phyloP scores from a whole-genome alignment of 495 filamentous ascomycete species.

The Lophiostoma macrostomum region DNA sequence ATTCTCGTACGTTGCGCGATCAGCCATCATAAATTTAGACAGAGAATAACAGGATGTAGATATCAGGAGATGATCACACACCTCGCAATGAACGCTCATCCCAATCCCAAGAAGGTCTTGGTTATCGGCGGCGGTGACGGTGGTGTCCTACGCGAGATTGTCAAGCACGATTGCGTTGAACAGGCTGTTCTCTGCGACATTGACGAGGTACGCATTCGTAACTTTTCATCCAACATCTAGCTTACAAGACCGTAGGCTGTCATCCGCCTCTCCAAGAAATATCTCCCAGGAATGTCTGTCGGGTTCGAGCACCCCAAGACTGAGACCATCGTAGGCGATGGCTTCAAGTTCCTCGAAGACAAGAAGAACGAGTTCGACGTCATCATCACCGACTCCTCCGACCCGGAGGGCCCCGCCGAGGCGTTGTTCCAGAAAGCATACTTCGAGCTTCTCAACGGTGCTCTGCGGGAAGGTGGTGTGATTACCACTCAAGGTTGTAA shows the following conservation, averaged over 20 bases:
- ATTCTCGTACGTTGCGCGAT: conserved; percentile 72
- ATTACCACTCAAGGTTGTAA: conserved; percentile 99
- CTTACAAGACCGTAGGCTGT: conserved; percentile 61
- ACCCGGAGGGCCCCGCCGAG: conserved; percentile 96
- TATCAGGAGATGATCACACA: conserved; percentile 99
- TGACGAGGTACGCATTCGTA: conserved; percentile 66
- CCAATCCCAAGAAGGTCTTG: conserved; percentile 93
- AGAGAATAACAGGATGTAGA: too few relatives aligned
- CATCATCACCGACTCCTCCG: conserved; percentile 98
- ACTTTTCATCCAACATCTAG: background rate
- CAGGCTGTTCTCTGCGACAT: conserved; percentile 97
- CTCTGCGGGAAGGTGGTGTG: conserved; percentile 91
- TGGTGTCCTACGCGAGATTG: conserved; percentile 93
- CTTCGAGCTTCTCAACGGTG: conserved; percentile 86
- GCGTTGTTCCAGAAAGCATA: conserved; percentile 97
- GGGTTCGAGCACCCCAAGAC: conserved; percentile 92
- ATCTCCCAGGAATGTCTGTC: conserved; percentile 89
- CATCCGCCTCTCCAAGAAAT: conserved; percentile 97
- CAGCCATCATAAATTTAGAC: too few relatives aligned
- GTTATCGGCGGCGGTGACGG: conserved; percentile 98
- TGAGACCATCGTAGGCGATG: conserved; percentile 87
- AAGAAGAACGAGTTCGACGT: conserved; percentile 96
- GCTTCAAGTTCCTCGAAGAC: conserved; percentile 93
- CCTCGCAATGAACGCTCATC: conserved; percentile 97
- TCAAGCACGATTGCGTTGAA: conserved; percentile 91